A percentile compares a stretch with the other conserved stretches of the same genome.
phyloP scores from a whole-genome alignment of 192 early-diverging fungal genomes.

The Coemansia sp. region DNA sequence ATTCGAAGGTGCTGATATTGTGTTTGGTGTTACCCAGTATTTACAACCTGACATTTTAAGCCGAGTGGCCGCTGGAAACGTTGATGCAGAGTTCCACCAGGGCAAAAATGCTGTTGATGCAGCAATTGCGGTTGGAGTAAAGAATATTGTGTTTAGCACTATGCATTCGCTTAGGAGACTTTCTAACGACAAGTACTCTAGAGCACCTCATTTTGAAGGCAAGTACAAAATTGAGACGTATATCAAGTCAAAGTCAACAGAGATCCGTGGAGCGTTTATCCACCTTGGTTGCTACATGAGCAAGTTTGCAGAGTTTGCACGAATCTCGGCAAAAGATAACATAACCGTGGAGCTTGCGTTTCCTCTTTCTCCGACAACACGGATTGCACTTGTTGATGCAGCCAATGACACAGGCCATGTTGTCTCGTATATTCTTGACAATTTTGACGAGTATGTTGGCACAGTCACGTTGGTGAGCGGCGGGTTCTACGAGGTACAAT shows the following conservation, averaged over 20 bases:
- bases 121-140: conserved; percentile 21
- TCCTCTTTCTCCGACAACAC: conserved; percentile 15
- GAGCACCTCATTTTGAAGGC: conserved; percentile 22
- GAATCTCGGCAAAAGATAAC: conserved; percentile 29
- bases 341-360: conserved; percentile 27
- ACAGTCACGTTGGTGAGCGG: conserved; percentile 22
- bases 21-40: conserved; percentile 38
- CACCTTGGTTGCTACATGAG: conserved; percentile 37
- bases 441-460: conserved; percentile 31
- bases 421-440: conserved; percentile 32
- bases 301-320: conserved; percentile 20
- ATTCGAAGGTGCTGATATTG: conserved; percentile 18
- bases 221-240: conserved; percentile 34
- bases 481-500: conserved; percentile 38
- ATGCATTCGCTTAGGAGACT: conserved; percentile 29
- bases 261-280: conserved; percentile 20
- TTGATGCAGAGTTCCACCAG: conserved; percentile 29
- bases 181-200: conserved; percentile 24
- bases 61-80: conserved; percentile 11
- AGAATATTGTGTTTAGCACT: conserved; percentile 21
- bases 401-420: conserved; percentile 38
- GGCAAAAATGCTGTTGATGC: conserved; percentile 39
- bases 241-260: conserved; percentile 9
- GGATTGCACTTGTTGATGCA: conserved; percentile 35
- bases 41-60: conserved; percentile 10